Evolutionary conservation across 2,329 filamentous ascomycete genomes (phyloP).

Genomic region (Xylaria sp.): DNA sequence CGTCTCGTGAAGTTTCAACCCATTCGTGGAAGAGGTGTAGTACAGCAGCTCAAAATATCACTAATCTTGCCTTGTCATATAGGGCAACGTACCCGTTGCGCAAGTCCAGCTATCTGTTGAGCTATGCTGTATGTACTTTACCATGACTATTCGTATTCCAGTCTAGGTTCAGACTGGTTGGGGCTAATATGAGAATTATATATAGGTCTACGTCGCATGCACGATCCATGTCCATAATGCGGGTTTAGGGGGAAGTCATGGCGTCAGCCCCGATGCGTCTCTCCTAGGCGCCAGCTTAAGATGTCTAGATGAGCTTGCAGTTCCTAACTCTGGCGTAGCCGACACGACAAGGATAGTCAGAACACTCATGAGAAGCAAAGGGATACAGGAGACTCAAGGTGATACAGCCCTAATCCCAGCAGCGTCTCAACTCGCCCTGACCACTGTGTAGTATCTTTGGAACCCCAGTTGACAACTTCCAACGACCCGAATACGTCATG

Average conservation of each 20-base stretch:
- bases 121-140: neutral
- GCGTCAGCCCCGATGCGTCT: neutral
- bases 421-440: neutral
- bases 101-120: neutral
- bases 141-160: neutral
- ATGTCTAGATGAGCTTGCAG: neutral
- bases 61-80: neutral
- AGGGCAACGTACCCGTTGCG: neutral
- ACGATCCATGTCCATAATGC: neutral
- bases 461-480: neutral
- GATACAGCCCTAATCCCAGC: neutral
- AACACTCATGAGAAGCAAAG: neutral
- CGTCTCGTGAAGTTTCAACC: neutral
- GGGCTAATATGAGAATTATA: neutral
- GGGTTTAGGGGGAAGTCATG: neutral
- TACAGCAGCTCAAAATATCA: neutral
- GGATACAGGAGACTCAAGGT: slow-evolving; percentile 3
- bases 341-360: neutral
- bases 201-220: neutral
- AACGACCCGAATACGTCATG: neutral
- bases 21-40: neutral
- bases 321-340: neutral
- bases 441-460: neutral
- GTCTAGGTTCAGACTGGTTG: neutral
- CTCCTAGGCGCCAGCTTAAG: neutral